These are phyloP conservation scores for Xylariaceae sp. DNA, from an alignment of 2,329 filamentous ascomycete species.

Conservation along the genomic window DNA sequence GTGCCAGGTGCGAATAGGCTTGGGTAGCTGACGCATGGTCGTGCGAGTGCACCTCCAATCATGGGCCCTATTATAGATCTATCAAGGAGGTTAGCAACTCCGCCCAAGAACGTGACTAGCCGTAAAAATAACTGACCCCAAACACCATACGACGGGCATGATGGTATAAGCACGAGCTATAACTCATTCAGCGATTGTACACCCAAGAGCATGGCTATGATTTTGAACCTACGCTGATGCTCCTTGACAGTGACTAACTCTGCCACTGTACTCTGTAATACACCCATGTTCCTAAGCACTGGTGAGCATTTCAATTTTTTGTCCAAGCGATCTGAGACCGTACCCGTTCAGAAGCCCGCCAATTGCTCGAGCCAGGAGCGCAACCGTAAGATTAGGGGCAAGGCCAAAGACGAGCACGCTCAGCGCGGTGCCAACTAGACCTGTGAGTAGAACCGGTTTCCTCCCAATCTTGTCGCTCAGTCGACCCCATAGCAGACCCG, in stretches of 20 bases:
- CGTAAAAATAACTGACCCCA: slow-evolving; percentile 69
- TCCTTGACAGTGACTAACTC: slow-evolving; percentile 92
- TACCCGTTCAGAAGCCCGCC: slow-evolving; percentile 93
- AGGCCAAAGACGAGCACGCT: slow-evolving; percentile 96
- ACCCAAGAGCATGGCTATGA: background rate
- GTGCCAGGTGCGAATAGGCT: slow-evolving; percentile 72
- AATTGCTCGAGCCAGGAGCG: slow-evolving; percentile 84
- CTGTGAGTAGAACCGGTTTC: slow-evolving; percentile 88
- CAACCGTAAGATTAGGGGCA: slow-evolving; percentile 78
- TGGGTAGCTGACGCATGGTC: slow-evolving; percentile 85
- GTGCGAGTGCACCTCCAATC: slow-evolving; percentile 87
- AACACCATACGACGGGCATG: slow-evolving; percentile 98
- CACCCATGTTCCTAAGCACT: slow-evolving; percentile 79
- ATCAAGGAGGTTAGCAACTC: slow-evolving; percentile 40
- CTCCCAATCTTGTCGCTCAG: slow-evolving; percentile 90
- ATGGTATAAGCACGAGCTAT: slow-evolving; percentile 90
- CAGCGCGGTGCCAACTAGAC: slow-evolving; percentile 87
- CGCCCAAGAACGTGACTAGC: background rate
- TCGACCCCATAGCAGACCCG: slow-evolving; percentile 90
- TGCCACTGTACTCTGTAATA: slow-evolving; percentile 92
- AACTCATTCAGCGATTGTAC: slow-evolving; percentile 36
- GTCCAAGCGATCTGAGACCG: slow-evolving; percentile 27
- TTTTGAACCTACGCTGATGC: slow-evolving; percentile 74
- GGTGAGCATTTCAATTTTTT: slow-evolving; percentile 37
- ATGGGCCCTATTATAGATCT: slow-evolving; percentile 91